Percentiles rank a stretch among this genome's conserved stretches.
These are phyloP conservation scores for Huntiella omanensis DNA, from an alignment of 2,329 filamentous ascomycete species.

Conservation along the genomic window DNA sequence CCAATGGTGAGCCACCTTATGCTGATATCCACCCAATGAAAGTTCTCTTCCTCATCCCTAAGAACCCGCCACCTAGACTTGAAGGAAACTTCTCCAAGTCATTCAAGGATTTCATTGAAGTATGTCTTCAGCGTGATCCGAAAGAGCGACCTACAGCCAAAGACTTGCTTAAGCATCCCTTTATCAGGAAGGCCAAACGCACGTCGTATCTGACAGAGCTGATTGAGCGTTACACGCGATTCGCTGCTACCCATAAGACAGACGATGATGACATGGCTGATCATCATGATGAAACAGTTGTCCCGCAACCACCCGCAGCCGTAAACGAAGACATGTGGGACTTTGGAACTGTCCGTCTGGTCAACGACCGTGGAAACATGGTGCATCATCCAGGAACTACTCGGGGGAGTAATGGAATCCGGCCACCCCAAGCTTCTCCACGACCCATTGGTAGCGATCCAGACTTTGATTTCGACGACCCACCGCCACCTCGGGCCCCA, in stretches of 20 bases:
- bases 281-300: conserved; percentile 30
- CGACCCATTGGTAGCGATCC: conserved; percentile 26
- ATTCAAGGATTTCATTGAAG: conserved; percentile 69
- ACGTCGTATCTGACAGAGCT: conserved; percentile 93
- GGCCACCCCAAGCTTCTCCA: conserved; percentile 48
- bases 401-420: conserved; percentile 61
- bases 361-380: conserved; percentile 43
- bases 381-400: conserved; percentile 39
- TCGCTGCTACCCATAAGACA: conserved; percentile 63
- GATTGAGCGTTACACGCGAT: conserved; percentile 77
- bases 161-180: conserved; percentile 75
- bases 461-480: conserved; percentile 31
- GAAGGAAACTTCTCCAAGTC: conserved; percentile 65
- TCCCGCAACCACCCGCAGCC: conserved; percentile 19
- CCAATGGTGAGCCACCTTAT: conserved; percentile 82
- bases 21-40: conserved; percentile 98
- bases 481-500: conserved; percentile 15
- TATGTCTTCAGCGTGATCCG: conserved; percentile 77
- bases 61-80: conserved; percentile 70
- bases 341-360: conserved; percentile 82
- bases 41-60: conserved; percentile 87
- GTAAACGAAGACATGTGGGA: conserved; percentile 89
- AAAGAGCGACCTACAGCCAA: conserved; percentile 72
- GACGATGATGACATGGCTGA: conserved; percentile 40
- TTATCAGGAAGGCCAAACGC: conserved; percentile 80